Evolutionary conservation across 148 eudicot species (phyloP).

Genomic region (Diospyros lotus): DNA sequence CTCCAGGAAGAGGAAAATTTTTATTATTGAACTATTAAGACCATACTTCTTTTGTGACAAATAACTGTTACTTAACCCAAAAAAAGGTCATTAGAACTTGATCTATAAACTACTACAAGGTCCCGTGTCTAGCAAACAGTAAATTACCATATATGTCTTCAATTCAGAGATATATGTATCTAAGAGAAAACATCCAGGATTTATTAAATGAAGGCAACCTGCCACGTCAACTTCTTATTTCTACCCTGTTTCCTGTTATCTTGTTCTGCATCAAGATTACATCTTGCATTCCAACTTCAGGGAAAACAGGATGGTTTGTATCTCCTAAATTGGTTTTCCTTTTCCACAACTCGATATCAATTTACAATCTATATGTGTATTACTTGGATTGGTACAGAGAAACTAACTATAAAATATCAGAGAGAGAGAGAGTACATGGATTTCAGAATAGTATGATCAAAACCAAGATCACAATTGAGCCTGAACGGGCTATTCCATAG

Average conservation of each 20-base stretch:
- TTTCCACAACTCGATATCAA: neutral
- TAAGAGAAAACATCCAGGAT: neutral
- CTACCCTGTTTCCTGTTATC: neutral
- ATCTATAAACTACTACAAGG: too few species aligned
- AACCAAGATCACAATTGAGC: neutral
- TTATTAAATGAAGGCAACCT: neutral
- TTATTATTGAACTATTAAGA: neutral
- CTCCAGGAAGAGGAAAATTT: neutral
- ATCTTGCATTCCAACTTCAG: neutral
- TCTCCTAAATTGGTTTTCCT: neutral
- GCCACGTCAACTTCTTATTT: neutral
- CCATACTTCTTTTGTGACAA: too few species aligned
- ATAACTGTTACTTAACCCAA: too few species aligned
- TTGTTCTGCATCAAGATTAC: neutral
- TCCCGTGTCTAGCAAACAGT: too few species aligned
- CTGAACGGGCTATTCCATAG: neutral
- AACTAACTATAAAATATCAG: neutral
- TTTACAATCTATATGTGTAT: neutral
- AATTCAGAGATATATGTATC: neutral
- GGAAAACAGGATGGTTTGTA: neutral
- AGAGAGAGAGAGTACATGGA: neutral
- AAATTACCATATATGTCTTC: neutral
- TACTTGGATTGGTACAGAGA: neutral
- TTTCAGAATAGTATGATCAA: neutral
- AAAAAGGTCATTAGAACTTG: too few species aligned